Evolutionary conservation across 306 rosid species (phyloP).

Genomic region (Dalbergia cochinchinensis): DNA sequence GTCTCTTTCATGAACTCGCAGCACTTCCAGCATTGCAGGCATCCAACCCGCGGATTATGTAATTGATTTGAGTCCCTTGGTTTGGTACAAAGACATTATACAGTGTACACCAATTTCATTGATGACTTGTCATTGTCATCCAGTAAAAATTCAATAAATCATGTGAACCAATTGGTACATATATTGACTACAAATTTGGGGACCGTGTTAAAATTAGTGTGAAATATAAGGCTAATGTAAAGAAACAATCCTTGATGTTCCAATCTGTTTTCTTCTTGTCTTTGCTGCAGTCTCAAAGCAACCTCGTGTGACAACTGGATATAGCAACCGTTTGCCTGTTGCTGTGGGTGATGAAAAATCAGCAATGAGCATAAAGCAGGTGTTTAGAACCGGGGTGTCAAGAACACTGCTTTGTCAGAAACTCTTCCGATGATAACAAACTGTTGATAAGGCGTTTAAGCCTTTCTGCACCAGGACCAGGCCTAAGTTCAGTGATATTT

Average conservation of each 20-base stretch:
- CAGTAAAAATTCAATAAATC: slow-evolving; percentile 42
- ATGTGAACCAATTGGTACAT: slow-evolving; percentile 50
- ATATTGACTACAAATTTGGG: slow-evolving; percentile 42
- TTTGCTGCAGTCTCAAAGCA: slow-evolving; percentile 47
- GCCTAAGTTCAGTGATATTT: slow-evolving; percentile 56
- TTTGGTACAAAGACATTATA: slow-evolving; percentile 35
- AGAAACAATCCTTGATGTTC: slow-evolving; percentile 40
- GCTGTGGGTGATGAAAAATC: slow-evolving; percentile 40
- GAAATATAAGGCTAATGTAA: slow-evolving; percentile 41
- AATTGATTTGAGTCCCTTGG: slow-evolving; percentile 7
- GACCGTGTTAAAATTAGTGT: slow-evolving; percentile 55
- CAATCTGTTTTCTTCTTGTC: slow-evolving; percentile 44
- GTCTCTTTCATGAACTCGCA: neutral
- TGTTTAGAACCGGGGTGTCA: slow-evolving; percentile 34
- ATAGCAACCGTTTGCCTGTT: slow-evolving; percentile 32
- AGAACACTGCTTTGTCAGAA: slow-evolving; percentile 54
- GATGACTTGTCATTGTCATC: slow-evolving; percentile 39
- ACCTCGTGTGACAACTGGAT: slow-evolving; percentile 33
- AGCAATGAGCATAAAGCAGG: slow-evolving; percentile 30
- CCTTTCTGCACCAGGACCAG: slow-evolving; percentile 61
- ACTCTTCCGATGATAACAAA: slow-evolving; percentile 55
- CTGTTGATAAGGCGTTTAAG: slow-evolving; percentile 53
- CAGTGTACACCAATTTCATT: slow-evolving; percentile 21
- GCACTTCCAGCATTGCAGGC: slow-evolving; percentile 1
- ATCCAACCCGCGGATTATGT: slow-evolving; percentile 5